phyloP scores from a whole-genome alignment of 2,329 filamentous ascomycete genomes.

The Tolypocladium paradoxum region DNA sequence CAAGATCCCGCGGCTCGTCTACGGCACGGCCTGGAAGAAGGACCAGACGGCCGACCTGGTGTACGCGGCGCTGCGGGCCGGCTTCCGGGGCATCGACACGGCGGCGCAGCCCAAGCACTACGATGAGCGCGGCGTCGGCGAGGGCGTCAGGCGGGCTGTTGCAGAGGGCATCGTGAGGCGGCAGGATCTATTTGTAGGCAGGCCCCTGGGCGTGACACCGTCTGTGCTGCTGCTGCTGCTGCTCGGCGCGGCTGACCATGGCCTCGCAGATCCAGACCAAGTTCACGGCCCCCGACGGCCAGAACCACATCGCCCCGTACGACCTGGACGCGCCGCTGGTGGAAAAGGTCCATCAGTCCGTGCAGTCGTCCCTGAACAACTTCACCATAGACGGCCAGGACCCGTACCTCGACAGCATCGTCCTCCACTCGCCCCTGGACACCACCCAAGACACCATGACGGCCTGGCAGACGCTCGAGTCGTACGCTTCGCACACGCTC shows the following conservation, averaged over 20 bases:
- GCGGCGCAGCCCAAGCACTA: slow-evolving; percentile 73
- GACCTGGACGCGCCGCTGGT: slow-evolving; percentile 43
- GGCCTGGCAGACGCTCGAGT: slow-evolving; percentile 56
- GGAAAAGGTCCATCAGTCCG: slow-evolving; percentile 56
- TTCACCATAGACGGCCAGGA: slow-evolving; percentile 33
- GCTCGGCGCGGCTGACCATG: neutral
- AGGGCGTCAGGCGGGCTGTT: slow-evolving; percentile 53
- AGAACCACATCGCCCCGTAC: slow-evolving; percentile 54
- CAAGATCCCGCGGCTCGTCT: slow-evolving; percentile 47
- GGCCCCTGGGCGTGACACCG: neutral
- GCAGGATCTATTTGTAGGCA: slow-evolving; percentile 50
- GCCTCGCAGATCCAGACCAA: slow-evolving; percentile 63
- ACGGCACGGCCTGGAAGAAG: slow-evolving; percentile 83
- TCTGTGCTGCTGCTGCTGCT: neutral
- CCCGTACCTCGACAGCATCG: slow-evolving; percentile 56
- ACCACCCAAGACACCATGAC: slow-evolving; percentile 38
- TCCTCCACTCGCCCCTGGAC: slow-evolving; percentile 55
- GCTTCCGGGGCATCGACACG: slow-evolving; percentile 67
- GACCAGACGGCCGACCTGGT: slow-evolving; percentile 57
- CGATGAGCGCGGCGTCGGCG: slow-evolving; percentile 58
- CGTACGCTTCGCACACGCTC: slow-evolving; percentile 54
- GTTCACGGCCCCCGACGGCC: slow-evolving; percentile 55
- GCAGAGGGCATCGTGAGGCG: slow-evolving; percentile 43
- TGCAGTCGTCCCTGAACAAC: slow-evolving; percentile 55
- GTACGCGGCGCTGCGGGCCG: slow-evolving; percentile 52